A percentile compares a stretch with the other conserved stretches of the same genome.
Conservation (phyloP, 2,329 filamentous ascomycete genomes). For the Fusarium sp. region DNA sequence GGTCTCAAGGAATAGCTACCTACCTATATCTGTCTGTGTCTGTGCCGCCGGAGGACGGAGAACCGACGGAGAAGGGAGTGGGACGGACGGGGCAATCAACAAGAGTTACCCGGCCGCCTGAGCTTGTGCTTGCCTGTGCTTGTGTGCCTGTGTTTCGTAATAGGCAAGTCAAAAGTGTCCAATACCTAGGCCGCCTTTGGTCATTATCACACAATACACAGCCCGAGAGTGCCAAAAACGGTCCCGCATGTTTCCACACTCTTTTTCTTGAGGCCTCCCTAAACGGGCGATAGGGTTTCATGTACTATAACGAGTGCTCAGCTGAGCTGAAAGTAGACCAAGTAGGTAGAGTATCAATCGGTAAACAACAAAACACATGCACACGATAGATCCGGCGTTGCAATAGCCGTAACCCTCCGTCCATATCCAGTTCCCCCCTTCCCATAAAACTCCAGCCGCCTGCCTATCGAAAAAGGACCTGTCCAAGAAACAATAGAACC, state of each 20-base stretch:
- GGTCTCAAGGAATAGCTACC: not conserved
- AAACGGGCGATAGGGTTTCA: not conserved
- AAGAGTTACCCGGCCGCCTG: not conserved
- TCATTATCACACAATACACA: constrained; percentile 3
- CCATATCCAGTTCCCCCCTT: not conserved
- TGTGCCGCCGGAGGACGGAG: not conserved
- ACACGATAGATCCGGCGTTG: not conserved
- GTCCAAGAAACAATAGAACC: not conserved
- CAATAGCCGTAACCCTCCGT: not conserved
- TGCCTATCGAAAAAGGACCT: not conserved
- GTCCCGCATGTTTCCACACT: not conserved
- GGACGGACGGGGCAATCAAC: not conserved
- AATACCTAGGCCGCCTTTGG: not conserved
- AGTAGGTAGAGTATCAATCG: not conserved
- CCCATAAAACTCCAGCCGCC: constrained; percentile 2
- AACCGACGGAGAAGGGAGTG: not conserved
- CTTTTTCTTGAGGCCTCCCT: not conserved
- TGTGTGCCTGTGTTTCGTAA: not conserved
- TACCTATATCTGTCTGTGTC: not conserved
- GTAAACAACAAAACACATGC: not conserved
- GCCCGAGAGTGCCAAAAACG: not conserved
- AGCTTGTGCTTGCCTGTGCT: no score
- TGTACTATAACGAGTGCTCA: not conserved
- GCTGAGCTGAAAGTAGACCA: not conserved
- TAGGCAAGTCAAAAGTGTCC: not conserved